phyloP scores from a whole-genome alignment of 139 green algal genomes.

The Coccomyxa sp. region DNA sequence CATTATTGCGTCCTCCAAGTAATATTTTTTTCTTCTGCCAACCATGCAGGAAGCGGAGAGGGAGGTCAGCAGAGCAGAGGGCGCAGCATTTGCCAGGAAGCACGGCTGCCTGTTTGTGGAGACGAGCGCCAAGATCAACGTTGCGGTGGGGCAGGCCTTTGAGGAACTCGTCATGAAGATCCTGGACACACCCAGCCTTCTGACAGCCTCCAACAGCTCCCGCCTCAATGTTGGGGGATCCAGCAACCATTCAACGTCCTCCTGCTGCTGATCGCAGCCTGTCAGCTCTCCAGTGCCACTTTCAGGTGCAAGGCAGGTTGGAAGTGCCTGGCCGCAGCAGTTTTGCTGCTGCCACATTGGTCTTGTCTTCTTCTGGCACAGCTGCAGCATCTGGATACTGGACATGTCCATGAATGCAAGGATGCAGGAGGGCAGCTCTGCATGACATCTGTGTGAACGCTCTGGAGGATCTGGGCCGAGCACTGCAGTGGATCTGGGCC shows the following conservation, averaged over 20 bases:
- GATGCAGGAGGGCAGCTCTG: too few species aligned
- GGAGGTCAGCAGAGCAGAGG: constrained; percentile 71
- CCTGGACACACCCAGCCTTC: constrained; percentile 39
- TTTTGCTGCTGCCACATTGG: too few species aligned
- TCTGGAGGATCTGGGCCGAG: too few species aligned
- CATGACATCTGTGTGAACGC: too few species aligned
- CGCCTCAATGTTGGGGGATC: constrained; percentile 20
- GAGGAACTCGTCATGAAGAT: constrained; percentile 83
- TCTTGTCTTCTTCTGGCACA: too few species aligned
- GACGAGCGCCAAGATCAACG: constrained; percentile 80
- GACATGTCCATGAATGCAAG: too few species aligned
- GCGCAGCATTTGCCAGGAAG: constrained; percentile 65
- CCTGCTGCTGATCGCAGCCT: constrained; percentile 9
- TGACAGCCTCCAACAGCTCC: constrained; percentile 21
- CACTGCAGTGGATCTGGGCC: too few species aligned
- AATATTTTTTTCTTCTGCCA: background rate
- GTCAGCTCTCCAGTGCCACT: too few species aligned
- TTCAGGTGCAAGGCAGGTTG: too few species aligned
- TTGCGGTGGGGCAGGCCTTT: constrained; percentile 78
- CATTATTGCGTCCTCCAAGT: background rate
- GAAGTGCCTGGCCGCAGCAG: too few species aligned
- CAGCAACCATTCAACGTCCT: background rate
- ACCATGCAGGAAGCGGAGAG: constrained; percentile 48
- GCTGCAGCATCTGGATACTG: too few species aligned
- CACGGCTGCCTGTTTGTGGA: constrained; percentile 92